A percentile compares a stretch with the other conserved stretches of the same genome.
Evolutionary conservation across 768 basidiomycete genomes (phyloP).

Genomic region (Tephrocybe sp.): DNA sequence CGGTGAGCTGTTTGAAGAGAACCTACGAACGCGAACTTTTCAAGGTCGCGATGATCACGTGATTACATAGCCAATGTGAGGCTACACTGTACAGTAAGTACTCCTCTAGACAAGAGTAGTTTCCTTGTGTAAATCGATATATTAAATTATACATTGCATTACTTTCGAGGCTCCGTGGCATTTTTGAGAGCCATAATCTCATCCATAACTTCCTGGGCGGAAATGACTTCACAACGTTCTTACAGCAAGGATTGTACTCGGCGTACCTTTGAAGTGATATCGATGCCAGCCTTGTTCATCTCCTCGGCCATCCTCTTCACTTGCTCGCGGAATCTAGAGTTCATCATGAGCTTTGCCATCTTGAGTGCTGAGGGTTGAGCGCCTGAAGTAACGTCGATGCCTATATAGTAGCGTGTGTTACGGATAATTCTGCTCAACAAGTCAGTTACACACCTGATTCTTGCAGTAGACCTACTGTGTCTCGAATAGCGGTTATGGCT

Average conservation of each 20-base stretch:
- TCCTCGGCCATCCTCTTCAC: conserved; percentile 44
- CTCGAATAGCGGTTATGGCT: conserved; percentile 44
- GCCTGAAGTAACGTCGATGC: conserved; percentile 43
- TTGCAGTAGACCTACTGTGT: conserved; percentile 42
- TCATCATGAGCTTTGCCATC: conserved; percentile 52
- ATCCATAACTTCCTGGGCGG: conserved; percentile 44
- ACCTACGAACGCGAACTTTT: not conserved
- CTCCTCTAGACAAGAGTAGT: too few species aligned
- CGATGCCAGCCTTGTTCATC: conserved; percentile 58
- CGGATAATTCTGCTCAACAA: not conserved
- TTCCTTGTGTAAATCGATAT: too few species aligned
- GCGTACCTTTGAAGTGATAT: conserved; percentile 51
- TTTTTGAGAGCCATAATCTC: conserved; percentile 33
- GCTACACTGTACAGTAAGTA: too few species aligned
- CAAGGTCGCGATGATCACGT: not conserved
- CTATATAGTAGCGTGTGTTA: conserved; percentile 27
- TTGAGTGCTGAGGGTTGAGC: conserved; percentile 46
- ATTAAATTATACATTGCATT: not conserved
- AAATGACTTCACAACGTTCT: not conserved
- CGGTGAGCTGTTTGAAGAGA: not conserved
- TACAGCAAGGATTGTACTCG: not conserved
- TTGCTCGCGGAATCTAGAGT: conserved; percentile 49
- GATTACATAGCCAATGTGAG: too few species aligned
- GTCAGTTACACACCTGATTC: conserved; percentile 37
- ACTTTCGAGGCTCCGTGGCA: conserved; percentile 16